A percentile compares a stretch with the other conserved stretches of the same genome.
Evolutionary conservation across 768 basidiomycete species (phyloP).

Genomic region (Pleurotus eryngii): DNA sequence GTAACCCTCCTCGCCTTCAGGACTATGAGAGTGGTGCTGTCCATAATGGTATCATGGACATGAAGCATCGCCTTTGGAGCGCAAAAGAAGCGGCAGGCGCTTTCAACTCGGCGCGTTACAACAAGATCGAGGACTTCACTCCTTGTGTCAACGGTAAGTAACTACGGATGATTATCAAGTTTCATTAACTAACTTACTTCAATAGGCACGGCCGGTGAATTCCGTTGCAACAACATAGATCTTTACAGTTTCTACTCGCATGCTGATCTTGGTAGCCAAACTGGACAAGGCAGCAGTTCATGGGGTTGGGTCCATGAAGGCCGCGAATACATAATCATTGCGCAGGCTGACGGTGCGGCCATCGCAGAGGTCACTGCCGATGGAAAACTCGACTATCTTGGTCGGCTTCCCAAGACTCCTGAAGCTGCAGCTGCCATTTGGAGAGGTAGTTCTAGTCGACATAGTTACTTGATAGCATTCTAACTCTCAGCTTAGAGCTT

Average conservation of each 20-base stretch:
- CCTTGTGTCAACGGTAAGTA: slow-evolving; percentile 12
- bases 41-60: slow-evolving; percentile 5
- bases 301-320: slow-evolving; percentile 17
- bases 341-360: slow-evolving; percentile 16
- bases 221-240: slow-evolving; percentile 17
- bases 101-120: not conserved
- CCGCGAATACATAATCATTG: slow-evolving; percentile 15
- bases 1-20: slow-evolving; percentile 3
- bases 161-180: not conserved
- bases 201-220: slow-evolving; percentile 11
- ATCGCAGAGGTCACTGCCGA: slow-evolving; percentile 10
- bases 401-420: slow-evolving; percentile 20
- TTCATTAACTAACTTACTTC: not conserved
- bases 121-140: not conserved
- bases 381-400: slow-evolving; percentile 9
- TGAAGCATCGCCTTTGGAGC: slow-evolving; percentile 5
- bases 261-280: slow-evolving; percentile 13
- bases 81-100: not conserved
- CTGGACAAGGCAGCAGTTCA: slow-evolving; percentile 12
- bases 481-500: slow-evolving; percentile 14
- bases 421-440: slow-evolving; percentile 14
- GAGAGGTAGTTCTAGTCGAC: not conserved
- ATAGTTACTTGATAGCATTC: not conserved
- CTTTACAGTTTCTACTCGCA: slow-evolving; percentile 16
- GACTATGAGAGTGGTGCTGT: slow-evolving; percentile 4